Base-by-base conservation (phyloP, 495 filamentous ascomycete species). In the Echria macrotheca region DNA sequence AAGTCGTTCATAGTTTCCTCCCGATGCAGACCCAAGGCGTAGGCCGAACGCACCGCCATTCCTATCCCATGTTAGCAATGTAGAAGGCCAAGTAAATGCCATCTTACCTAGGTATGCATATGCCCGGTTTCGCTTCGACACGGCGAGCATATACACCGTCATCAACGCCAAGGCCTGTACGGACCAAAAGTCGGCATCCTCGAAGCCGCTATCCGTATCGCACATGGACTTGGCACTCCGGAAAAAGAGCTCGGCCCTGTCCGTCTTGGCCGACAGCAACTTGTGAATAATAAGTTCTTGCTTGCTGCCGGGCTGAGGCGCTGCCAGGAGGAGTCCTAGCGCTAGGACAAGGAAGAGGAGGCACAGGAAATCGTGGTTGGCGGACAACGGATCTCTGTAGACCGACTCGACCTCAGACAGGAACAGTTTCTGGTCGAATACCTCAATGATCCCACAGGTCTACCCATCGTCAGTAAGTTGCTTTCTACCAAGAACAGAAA, bases 171-270 rank as follows among this genome's bases (percentile, higher is more conserved):
- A 62, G 14, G 78, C 78, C 49, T 83, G 80, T 41, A 84, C 68
- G 18, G 78, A 79, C 78, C 79, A 82, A 50, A 83, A 77, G 38
- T 77, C 75, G 36, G 71, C 76, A 62, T 84, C 79, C 59, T 84
- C 80, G 38, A 82, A 75, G 10, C 77, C 77, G n/a, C 67, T 64
- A 1, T 69, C 61, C 5, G 79, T 74, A 41, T 82, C 75, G 25
- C 65, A 70, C 39, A 81, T 65, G 40, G 67, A 69, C 54, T 74
- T 78, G 18, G 80, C 81, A 46, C 73, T 76, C 17, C 72, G 67
- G 49, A 78, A 84, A 61, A 82, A 83, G 15, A 79, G 54, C 41
- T 83, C 81, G 5, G 77, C 75, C 47, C 72, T 73, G 40, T 74
- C 70, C n/a, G 64, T 49, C 28, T 67, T 59, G 19, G 70, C 69